phyloP scores from a whole-genome alignment of 805 yeast genomes.

The Ogataea populi-albae region DNA sequence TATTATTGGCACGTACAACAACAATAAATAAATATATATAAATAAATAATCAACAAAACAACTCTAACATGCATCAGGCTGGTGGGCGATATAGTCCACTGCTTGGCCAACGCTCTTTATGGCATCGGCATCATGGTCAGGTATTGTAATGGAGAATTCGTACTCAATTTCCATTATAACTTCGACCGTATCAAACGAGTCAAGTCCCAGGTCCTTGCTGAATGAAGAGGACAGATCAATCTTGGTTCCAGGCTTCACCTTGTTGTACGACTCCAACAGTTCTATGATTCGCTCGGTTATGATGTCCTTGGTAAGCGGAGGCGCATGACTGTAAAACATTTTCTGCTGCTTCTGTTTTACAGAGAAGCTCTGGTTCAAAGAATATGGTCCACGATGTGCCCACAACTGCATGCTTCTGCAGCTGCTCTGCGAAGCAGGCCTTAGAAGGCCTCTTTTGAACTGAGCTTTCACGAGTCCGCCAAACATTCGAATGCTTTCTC shows the following conservation, averaged over 20 bases:
- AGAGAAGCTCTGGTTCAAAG: conserved; percentile 4
- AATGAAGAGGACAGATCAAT: conserved; percentile 47
- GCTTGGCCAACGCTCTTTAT: conserved; percentile 94
- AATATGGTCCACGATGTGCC: too few relatives aligned
- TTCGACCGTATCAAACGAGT: conserved; percentile 70
- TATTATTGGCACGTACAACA: too few relatives aligned
- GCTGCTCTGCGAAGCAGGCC: conserved; percentile 6
- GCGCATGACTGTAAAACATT: conserved; percentile 50
- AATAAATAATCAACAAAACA: not conserved
- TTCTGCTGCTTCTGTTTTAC: conserved; percentile 4
- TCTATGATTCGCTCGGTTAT: conserved; percentile 62
- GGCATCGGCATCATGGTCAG: conserved; percentile 90
- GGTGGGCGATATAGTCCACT: conserved; percentile 75
- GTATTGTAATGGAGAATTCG: conserved; percentile 75
- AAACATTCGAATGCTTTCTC: too few relatives aligned
- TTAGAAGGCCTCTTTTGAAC: conserved; percentile 1
- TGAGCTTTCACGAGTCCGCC: too few relatives aligned
- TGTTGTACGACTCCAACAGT: conserved; percentile 62
- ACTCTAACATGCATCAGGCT: conserved; percentile 43
- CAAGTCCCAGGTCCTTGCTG: conserved; percentile 64
- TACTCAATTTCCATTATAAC: conserved; percentile 72
- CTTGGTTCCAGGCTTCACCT: conserved; percentile 38
- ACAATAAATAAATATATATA: conserved; percentile 1
- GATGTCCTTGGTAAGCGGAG: conserved; percentile 59
- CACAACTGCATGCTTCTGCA: conserved; percentile 8